Base-by-base conservation (phyloP, 2,329 filamentous ascomycete genomes). In the Sclerotiophoma versabilis region DNA sequence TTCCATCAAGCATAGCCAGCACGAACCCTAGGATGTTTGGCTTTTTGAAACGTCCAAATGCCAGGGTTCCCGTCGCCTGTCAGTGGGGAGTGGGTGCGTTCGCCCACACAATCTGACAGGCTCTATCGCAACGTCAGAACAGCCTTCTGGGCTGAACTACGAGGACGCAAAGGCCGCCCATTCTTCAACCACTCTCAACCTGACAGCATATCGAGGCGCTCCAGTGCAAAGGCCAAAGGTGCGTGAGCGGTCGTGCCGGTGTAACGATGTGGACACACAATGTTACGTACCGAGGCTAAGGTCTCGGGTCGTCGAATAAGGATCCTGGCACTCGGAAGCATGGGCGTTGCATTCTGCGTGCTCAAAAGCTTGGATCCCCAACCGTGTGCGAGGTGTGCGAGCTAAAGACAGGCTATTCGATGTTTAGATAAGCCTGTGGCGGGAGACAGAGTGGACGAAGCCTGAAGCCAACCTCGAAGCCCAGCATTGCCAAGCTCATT, bases 401-500 rank as follows among this genome's bases (percentile, higher is more conserved):
- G 34, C 29, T 41, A 41, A 29, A 20, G n/a, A 23, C 33, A n/a
- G 20, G 38, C 51, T 46, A 39, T 54, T 47, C 58, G 50, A 55
- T 23, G 57, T 56, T 41, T 38, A 68, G 55, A 68, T 63, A 71
- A 70, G 66, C 63, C 63, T 64, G 60, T 65, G 60, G 59, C 61
- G 60, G 54, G 47, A 50, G 38, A 62, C 49, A 42, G 56, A 51
- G 25, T 56, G 45, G 43, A 41, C 49, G 56, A 66, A 68, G 60
- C 60, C 49, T 61, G 41, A 49, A 54, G 60, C 65, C 57, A 63
- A 58, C 57, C 48, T 59, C 58, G 36, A 49, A 52, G 63, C 67
- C 66, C 46, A 70, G 69, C 56, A 36, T 48, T 53, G 70, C 70
- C 71, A 74, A 74, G 68, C 36, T 37, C 25, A 36, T 34, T 42